phyloP scores from a whole-genome alignment of 2,329 filamentous ascomycete genomes.

The Aspergillus vadensis region DNA sequence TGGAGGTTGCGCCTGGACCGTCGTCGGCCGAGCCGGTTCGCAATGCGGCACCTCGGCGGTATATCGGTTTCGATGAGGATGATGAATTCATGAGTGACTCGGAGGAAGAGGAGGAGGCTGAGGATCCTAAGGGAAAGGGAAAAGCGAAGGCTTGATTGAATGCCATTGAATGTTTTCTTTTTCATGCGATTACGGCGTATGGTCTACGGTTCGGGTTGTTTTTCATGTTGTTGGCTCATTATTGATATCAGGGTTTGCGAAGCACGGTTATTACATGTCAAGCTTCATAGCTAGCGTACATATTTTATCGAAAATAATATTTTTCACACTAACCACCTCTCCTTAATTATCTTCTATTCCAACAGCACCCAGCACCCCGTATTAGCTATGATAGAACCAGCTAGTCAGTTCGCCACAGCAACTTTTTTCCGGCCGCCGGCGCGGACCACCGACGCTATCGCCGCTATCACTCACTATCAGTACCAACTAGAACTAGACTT shows the following conservation, averaged over 20 bases:
- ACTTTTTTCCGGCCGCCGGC: slow-evolving; percentile 20
- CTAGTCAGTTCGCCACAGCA: slow-evolving; percentile 17
- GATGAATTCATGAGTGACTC: slow-evolving; percentile 51
- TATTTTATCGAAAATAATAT: neutral
- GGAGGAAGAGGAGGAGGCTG: slow-evolving; percentile 36
- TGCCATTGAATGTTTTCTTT: neutral
- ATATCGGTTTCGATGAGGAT: slow-evolving; percentile 52
- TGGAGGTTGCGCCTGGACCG: slow-evolving; percentile 31
- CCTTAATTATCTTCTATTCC: neutral
- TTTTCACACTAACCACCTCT: neutral
- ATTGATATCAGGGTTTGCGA: neutral
- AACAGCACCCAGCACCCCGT: no score
- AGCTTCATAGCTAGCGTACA: neutral
- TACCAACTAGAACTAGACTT: neutral
- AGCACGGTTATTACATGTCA: neutral
- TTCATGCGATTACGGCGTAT: slow-evolving; percentile 1
- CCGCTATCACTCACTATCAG: slow-evolving; percentile 16
- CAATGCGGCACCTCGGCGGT: slow-evolving; percentile 38
- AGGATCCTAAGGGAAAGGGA: slow-evolving; percentile 36
- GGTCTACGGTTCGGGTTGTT: slow-evolving; percentile 5
- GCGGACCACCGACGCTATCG: slow-evolving; percentile 26
- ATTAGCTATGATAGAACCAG: neutral
- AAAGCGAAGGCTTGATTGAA: slow-evolving; percentile 36
- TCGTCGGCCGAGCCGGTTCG: slow-evolving; percentile 23
- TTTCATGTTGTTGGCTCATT: neutral